Conservation (phyloP, 2,329 filamentous ascomycete species). For the Dactylellina sp. region DNA sequence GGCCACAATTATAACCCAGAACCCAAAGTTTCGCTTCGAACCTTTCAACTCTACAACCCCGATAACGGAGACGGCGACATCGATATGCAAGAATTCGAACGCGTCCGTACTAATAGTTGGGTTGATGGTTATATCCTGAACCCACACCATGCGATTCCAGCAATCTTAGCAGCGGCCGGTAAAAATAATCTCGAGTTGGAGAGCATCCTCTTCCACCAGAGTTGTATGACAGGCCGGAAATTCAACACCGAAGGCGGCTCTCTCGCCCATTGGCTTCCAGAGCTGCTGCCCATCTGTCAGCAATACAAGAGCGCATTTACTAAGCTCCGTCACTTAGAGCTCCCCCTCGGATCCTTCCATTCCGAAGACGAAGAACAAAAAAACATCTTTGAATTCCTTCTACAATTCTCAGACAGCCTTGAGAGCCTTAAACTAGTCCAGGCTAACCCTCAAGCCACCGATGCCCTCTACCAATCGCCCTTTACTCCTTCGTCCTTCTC, state of each 20-base stretch:
- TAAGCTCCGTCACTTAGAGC: constrained; percentile 2
- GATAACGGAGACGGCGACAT: neutral
- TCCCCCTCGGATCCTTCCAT: neutral
- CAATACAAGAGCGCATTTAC: neutral
- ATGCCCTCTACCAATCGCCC: neutral
- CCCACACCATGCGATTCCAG: constrained; percentile 10
- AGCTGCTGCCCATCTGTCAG: neutral
- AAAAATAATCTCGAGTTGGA: constrained; percentile 2
- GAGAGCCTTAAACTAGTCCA: constrained; percentile 5
- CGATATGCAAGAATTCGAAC: constrained; percentile 7
- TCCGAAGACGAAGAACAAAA: neutral
- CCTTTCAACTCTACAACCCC: constrained; percentile 16
- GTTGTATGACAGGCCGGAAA: neutral
- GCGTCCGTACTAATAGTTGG: neutral
- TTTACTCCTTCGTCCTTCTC: neutral
- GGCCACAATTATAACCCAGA: neutral
- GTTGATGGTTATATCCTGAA: neutral
- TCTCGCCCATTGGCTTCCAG: constrained; percentile 4
- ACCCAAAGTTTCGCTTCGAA: neutral
- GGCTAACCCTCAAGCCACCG: neutral
- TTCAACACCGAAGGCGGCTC: neutral
- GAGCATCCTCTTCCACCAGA: neutral
- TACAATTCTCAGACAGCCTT: neutral
- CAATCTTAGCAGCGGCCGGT: neutral
- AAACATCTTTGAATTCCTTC: neutral